A percentile compares a stretch with the other conserved stretches of the same genome.
Conservation (phyloP, 352 stramenopile genomes). For the Thalassiosira livingstoniorum region DNA sequence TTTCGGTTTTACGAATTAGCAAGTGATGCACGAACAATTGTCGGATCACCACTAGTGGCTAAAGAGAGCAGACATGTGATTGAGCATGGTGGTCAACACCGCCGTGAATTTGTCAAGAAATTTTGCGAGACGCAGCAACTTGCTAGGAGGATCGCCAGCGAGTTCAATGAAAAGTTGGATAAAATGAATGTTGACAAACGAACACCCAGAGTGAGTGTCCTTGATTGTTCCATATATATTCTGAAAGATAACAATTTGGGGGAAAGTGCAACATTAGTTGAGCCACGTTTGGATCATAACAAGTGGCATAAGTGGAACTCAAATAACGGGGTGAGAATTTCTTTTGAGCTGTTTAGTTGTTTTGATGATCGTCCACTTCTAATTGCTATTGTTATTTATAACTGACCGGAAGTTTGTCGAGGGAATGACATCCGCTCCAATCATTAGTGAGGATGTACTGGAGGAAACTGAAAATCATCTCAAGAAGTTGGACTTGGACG, state of each 20-base stretch:
- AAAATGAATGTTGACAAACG: slow-evolving; percentile 19
- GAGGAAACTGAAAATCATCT: slow-evolving; percentile 13
- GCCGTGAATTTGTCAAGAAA: slow-evolving; percentile 28
- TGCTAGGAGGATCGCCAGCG: slow-evolving; percentile 27
- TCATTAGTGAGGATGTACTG: not conserved
- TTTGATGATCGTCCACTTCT: not conserved
- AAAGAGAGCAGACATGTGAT: slow-evolving; percentile 51
- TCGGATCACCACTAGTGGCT: slow-evolving; percentile 52
- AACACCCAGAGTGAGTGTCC: slow-evolving; percentile 38
- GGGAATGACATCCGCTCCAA: slow-evolving; percentile 10
- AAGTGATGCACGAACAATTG: slow-evolving; percentile 38
- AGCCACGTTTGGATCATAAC: slow-evolving; percentile 34
- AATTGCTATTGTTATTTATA: not conserved
- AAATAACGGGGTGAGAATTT: slow-evolving; percentile 39
- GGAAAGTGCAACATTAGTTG: slow-evolving; percentile 25
- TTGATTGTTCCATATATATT: slow-evolving; percentile 53
- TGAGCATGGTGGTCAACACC: slow-evolving; percentile 17
- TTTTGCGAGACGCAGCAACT: slow-evolving; percentile 52
- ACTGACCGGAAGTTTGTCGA: slow-evolving; percentile 13
- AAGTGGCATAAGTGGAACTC: slow-evolving; percentile 49
- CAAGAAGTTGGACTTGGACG: slow-evolving; percentile 12
- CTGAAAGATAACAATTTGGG: slow-evolving; percentile 27
- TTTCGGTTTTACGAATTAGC: slow-evolving; percentile 58
- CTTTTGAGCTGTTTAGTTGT: not conserved
- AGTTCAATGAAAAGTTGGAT: slow-evolving; percentile 47